Evolutionary conservation across 306 rosid genomes (phyloP), one percentile per base, ranked within the genome.

Genomic region (Cercis canadensis): DNA sequence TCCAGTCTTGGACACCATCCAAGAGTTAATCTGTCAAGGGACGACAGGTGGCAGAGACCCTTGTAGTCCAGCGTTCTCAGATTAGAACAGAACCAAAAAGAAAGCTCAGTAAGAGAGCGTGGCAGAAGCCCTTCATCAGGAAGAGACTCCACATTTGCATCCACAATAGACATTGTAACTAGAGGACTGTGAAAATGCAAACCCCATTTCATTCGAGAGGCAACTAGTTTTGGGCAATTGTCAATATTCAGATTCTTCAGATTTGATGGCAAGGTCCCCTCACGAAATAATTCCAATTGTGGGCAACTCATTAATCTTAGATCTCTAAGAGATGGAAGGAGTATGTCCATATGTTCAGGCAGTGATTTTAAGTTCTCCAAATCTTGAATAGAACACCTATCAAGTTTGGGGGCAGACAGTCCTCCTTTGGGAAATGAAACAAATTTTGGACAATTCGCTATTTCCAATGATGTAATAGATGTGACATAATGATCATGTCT

Each of bases 351-450:
- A 11, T 41, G 13, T 14, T 46, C 75, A 0, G 73, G 73, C 0
- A 78, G 19, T 2, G 77, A 53, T 61, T 70, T 61, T 29, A 68
- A 53, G n/a, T 43, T 67, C 21, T 19, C 43, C 13, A 72, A 18
- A 2, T 41, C 2, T 4, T 0, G 0, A 53, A 69, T 5, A 0
- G 4, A 0, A 69, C 34, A 69, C 0, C 0, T 0, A 3, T n/a
- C 7, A 0, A 77, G 45, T 55, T 11, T 21, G 2, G 81, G 67
- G 0, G 76, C 81, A 12, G 34, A 46, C 0, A 77, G 9, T 34
- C 76, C 81, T 37, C 59, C 67, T 33, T 19, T 24, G 0, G 76
- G 72, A n/a, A 77, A 77, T 11, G 62, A 62, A 10, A 33, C 55
- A 46, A 69, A 77, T 45, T 69, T 62, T 10, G 61, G 45, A 16